Base-by-base conservation (phyloP, 345 rosid genomes). In the Acer negundo region DNA sequence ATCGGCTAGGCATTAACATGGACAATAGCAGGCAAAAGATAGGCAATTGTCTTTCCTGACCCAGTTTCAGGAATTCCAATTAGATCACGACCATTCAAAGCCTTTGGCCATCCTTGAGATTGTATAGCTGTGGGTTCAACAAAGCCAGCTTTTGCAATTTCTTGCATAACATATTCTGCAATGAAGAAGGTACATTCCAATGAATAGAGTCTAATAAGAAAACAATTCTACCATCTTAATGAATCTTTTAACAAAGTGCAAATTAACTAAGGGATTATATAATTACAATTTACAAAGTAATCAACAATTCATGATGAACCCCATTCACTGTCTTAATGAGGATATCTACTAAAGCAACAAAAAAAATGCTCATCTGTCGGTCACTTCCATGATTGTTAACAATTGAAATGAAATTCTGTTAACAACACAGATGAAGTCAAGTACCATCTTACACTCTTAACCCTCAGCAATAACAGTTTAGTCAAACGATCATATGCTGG, bases 31-130 rank as follows among this genome's bases (percentile, higher is more conserved):
- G 99, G 97, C 78, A 97, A 86, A 23, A 97, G 86, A 75, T 94
- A 94, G 5, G 99, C 95, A 69, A 97, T 86, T 42, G 99, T 97
- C 90, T 94, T 97, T 67, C 99, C 98, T 7, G 98, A 94, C 10
- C 99, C 99, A 15, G 99, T 97, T 88, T 94, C 98, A 63, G 98
- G 98, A 83, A 94, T 94, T 77, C 99, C 99, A 42, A 94, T 87
- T 42, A 94, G 97, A 82, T 94, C 99, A 75, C 99, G 95, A 10
- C 99, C 98, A 79, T 84, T 93, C 81, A 94, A 86, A 38, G 99
- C 99, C 99, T 94, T 97, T 75, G 99, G 99, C 98, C 98, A 94
- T n/a, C 99, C 97, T 80, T 94, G 99, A 76, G 99, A 83, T 84
- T 97, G 99, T 81, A 97, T 97, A 46, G 99, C 89, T 13, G 98